Evolutionary conservation across 2,329 filamentous ascomycete species (phyloP).

Genomic region (Stenocarpella maydis): DNA sequence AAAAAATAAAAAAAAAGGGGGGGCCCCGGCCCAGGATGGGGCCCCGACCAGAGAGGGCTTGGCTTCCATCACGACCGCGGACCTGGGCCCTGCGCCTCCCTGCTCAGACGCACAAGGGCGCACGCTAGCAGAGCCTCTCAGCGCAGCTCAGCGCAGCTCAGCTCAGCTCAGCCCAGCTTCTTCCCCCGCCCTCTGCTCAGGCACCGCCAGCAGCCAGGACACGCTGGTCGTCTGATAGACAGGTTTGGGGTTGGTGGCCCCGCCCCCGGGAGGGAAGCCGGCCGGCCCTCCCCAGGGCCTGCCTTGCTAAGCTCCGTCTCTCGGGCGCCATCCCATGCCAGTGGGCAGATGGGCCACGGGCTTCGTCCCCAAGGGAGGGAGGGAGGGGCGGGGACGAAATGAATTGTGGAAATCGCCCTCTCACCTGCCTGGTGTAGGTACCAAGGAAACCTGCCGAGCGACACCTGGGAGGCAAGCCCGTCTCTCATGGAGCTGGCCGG

Average conservation of each 20-base stretch:
- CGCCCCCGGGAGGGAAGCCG: slow-evolving; percentile 15
- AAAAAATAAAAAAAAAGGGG: not conserved
- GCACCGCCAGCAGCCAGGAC: too few relatives aligned
- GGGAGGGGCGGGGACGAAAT: slow-evolving; percentile 7
- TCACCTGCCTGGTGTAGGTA: too few relatives aligned
- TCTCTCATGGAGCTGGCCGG: slow-evolving; percentile 20
- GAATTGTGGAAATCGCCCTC: slow-evolving; percentile 17
- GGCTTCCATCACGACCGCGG: slow-evolving; percentile 3
- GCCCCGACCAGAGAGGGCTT: not conserved
- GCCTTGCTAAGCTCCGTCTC: slow-evolving; percentile 4
- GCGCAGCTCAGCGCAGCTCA: too few relatives aligned
- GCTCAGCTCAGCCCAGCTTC: too few relatives aligned
- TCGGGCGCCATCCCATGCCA: slow-evolving; percentile 21
- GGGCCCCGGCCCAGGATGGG: slow-evolving; percentile 2
- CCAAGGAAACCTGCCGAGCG: slow-evolving; percentile 12
- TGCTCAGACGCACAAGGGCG: not conserved
- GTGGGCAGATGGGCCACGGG: slow-evolving; percentile 4
- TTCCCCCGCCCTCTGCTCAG: too few relatives aligned
- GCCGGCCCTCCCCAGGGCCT: slow-evolving; percentile 8
- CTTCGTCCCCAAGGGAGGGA: slow-evolving; percentile 1
- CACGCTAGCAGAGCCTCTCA: not conserved
- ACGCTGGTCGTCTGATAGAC: too few relatives aligned
- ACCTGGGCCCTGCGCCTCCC: not conserved
- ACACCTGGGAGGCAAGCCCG: slow-evolving; percentile 4
- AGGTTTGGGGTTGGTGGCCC: not conserved